These are phyloP conservation scores for Chalaropsis ovoidea DNA, from an alignment of 2,329 filamentous ascomycete species.

Conservation along the genomic window DNA sequence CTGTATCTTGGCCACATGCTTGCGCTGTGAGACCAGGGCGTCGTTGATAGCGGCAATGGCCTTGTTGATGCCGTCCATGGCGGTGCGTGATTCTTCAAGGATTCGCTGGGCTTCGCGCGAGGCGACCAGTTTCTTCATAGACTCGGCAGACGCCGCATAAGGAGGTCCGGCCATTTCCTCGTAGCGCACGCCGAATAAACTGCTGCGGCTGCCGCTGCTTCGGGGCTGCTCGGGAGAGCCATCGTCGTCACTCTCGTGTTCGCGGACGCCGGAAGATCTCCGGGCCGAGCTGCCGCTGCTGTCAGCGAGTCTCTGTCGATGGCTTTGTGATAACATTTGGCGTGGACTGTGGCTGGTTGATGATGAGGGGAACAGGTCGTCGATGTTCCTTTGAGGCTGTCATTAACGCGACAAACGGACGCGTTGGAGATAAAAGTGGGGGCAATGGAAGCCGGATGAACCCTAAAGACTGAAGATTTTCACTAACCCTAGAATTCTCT, in stretches of 20 bases:
- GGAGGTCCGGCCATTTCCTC: conserved; percentile 16
- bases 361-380: background rate
- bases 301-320: background rate
- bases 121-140: background rate
- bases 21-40: conserved; percentile 19
- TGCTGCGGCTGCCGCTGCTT: background rate
- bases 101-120: conserved; percentile 12
- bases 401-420: background rate
- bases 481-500: background rate
- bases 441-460: background rate
- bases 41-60: conserved; percentile 22
- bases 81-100: conserved; percentile 12
- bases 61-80: conserved; percentile 18
- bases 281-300: background rate
- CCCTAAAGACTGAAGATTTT: background rate
- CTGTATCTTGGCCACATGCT: conserved; percentile 12
- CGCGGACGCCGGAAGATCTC: background rate
- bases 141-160: background rate
- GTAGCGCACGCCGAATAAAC: conserved; percentile 1
- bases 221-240: background rate
- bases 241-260: conserved; percentile 1
- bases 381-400: background rate
- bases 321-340: conserved; percentile 11
- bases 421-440: background rate
- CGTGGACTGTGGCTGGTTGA: background rate